phyloP scores from a whole-genome alignment of 768 basidiomycete genomes.

The Lactarius quietus region DNA sequence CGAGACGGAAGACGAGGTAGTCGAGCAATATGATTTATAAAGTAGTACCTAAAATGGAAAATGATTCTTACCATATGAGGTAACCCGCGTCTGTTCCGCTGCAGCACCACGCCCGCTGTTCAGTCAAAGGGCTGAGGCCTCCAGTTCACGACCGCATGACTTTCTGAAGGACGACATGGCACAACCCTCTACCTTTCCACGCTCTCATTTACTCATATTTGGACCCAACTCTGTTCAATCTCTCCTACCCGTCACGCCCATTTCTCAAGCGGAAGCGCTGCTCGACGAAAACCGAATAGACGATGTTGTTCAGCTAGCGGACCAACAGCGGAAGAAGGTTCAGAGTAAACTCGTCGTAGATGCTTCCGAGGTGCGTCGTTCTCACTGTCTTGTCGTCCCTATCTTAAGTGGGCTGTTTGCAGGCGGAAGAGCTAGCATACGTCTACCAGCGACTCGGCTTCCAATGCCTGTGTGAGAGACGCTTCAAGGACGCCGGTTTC shows the following conservation, averaged over 20 bases:
- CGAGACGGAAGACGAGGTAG: neutral
- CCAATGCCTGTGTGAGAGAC: slow-evolving; percentile 70
- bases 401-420: slow-evolving; percentile 15
- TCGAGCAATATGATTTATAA: slow-evolving; percentile 8
- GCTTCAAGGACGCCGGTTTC: slow-evolving; percentile 79
- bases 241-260: slow-evolving; percentile 66
- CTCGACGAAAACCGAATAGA: slow-evolving; percentile 60
- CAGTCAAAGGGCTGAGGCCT: neutral
- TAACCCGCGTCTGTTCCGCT: neutral
- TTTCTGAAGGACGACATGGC: slow-evolving; percentile 16
- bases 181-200: slow-evolving; percentile 46
- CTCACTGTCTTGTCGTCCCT: neutral
- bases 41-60: neutral
- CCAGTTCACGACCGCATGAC: neutral
- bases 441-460: slow-evolving; percentile 82
- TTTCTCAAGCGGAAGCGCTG: slow-evolving; percentile 67
- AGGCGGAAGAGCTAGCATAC: slow-evolving; percentile 69
- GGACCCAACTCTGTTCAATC: slow-evolving; percentile 58
- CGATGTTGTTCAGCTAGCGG: slow-evolving; percentile 60
- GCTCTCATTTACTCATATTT: slow-evolving; percentile 64
- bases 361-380: slow-evolving; percentile 47
- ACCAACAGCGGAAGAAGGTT: slow-evolving; percentile 55
- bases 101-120: neutral
- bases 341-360: slow-evolving; percentile 50
- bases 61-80: neutral